These are phyloP conservation scores for Aspergillus uvarum DNA, from an alignment of 2,329 filamentous ascomycete species.

Conservation along the genomic window DNA sequence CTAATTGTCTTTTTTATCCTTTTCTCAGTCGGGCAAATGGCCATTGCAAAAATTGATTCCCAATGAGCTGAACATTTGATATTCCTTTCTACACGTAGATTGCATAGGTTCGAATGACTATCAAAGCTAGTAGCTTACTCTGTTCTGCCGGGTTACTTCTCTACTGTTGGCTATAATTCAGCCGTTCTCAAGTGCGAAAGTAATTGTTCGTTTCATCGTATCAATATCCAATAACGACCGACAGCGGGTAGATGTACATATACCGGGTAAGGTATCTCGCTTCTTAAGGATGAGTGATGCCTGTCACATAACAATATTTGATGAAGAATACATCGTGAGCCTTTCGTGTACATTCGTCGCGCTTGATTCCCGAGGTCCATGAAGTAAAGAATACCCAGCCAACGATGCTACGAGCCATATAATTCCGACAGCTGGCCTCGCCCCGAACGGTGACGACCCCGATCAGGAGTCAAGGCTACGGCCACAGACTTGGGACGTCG, in stretches of 20 bases:
- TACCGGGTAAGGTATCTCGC: neutral
- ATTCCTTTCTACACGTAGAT: no score
- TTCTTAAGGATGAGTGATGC: neutral
- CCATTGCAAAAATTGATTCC: no score
- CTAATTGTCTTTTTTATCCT: no score
- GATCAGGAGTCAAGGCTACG: slow-evolving; percentile 35
- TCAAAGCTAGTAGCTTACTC: no score
- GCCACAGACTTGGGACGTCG: slow-evolving; percentile 47
- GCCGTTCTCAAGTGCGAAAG: neutral
- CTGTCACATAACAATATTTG: slow-evolving; percentile 14
- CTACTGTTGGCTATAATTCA: neutral
- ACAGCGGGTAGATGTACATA: neutral
- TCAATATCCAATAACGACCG: neutral
- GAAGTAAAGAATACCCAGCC: neutral
- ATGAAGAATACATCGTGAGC: slow-evolving; percentile 7
- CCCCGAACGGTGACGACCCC: slow-evolving; percentile 29
- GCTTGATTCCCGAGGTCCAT: neutral
- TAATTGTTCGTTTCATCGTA: neutral
- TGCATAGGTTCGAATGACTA: no score
- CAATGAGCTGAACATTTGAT: no score
- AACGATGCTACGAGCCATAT: slow-evolving; percentile 18
- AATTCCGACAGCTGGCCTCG: slow-evolving; percentile 27
- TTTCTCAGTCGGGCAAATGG: no score
- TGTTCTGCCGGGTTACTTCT: neutral
- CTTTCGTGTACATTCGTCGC: neutral